phyloP scores from a whole-genome alignment of 1,284 basidiomycete species.

The Cryptococcus sp. region DNA sequence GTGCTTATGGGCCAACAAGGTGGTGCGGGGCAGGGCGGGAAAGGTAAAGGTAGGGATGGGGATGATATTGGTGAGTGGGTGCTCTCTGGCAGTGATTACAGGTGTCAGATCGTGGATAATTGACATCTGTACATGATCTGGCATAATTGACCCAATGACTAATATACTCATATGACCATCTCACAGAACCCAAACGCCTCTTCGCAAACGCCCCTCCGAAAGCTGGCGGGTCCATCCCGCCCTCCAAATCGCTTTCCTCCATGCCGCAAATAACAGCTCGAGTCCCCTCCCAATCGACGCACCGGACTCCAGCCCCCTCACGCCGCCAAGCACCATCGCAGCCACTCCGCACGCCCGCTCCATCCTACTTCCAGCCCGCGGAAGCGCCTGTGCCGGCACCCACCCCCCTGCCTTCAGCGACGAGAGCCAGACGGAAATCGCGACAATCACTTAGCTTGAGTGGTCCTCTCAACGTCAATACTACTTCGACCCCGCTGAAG shows the following conservation, averaged over 20 bases:
- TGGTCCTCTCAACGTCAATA: not conserved
- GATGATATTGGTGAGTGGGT: conserved; percentile 34
- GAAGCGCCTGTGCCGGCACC: conserved; percentile 20
- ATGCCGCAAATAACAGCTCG: conserved; percentile 23
- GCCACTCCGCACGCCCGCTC: conserved; percentile 27
- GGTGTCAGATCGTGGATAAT: no score
- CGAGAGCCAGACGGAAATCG: conserved; percentile 34
- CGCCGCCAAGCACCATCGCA: conserved; percentile 7
- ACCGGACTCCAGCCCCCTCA: conserved; percentile 11
- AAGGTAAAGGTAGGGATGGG: conserved; percentile 30
- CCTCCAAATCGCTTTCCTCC: conserved; percentile 35
- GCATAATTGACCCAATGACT: not conserved
- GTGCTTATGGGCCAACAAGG: conserved; percentile 13
- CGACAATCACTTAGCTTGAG: conserved; percentile 18
- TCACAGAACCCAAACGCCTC: conserved; percentile 36
- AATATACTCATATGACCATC: not conserved
- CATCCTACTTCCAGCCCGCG: conserved; percentile 3
- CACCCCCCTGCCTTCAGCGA: conserved; percentile 44
- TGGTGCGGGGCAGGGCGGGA: conserved; percentile 13
- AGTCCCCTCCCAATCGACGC: not conserved
- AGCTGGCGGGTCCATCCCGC: conserved; percentile 20
- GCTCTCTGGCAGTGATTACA: not conserved
- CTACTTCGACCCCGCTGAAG: conserved; percentile 17
- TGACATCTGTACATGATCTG: no score
- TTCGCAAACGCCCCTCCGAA: conserved; percentile 28